Conservation (phyloP, 805 yeast species). For the Wickerhamomyces silvicola region DNA sequence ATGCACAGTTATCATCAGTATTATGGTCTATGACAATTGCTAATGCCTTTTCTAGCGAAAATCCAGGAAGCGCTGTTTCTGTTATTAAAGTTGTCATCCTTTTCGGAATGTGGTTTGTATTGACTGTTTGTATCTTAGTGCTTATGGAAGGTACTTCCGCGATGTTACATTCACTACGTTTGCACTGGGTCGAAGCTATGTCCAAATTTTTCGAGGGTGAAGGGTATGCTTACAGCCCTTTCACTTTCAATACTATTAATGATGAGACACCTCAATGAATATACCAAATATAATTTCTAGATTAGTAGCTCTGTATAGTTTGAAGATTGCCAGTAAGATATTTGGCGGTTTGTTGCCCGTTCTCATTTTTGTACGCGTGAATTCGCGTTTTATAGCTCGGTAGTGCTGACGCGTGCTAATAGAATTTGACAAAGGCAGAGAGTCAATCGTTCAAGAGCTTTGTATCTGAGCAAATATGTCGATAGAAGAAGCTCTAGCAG, state of each 20-base stretch:
- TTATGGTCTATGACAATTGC: conserved; percentile 94
- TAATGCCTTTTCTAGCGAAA: conserved; percentile 55
- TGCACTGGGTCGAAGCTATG: conserved; percentile 99
- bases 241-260: conserved; percentile 44
- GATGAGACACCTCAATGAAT: too few relatives aligned
- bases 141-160: conserved; percentile 99
- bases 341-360: too few relatives aligned
- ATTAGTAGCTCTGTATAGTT: too few relatives aligned
- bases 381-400: too few relatives aligned
- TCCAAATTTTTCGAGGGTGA: conserved; percentile 97
- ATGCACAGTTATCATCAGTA: conserved; percentile 91
- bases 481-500: conserved; percentile 1
- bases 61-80: conserved; percentile 49
- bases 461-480: too few relatives aligned
- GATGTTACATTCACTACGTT: conserved; percentile 95
- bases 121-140: conserved; percentile 87
- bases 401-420: too few relatives aligned
- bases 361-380: too few relatives aligned
- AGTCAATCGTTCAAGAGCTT: too few relatives aligned
- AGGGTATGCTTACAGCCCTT: conserved; percentile 88
- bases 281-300: too few relatives aligned
- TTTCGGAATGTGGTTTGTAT: conserved; percentile 91
- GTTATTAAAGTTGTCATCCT: conserved; percentile 68
- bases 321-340: too few relatives aligned
- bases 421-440: too few relatives aligned